Evolutionary conservation across 2,329 filamentous ascomycete species (phyloP).

Genomic region (Parastagonospora nodorum): DNA sequence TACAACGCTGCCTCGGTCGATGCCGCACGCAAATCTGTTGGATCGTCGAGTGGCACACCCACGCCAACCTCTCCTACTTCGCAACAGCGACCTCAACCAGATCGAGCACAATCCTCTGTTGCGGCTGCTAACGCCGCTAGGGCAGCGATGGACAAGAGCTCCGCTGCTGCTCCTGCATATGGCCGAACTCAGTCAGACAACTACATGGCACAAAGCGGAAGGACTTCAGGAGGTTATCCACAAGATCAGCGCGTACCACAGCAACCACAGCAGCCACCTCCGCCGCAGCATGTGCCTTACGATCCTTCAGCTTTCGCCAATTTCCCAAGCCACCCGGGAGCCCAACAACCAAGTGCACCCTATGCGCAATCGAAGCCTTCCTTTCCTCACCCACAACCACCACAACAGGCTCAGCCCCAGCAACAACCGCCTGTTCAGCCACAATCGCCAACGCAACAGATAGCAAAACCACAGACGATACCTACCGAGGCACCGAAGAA

Average conservation of each 20-base stretch:
- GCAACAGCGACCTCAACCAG: constrained; percentile 51
- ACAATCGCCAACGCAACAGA: constrained; percentile 6
- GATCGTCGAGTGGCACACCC: constrained; percentile 39
- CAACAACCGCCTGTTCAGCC: constrained; percentile 54
- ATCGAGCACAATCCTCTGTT: constrained; percentile 55
- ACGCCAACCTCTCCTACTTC: constrained; percentile 55
- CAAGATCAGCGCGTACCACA: constrained; percentile 48
- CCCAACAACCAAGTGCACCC: constrained; percentile 36
- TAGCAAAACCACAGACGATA: constrained; percentile 32
- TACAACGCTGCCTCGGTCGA: constrained; percentile 52
- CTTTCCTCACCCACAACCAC: constrained; percentile 43
- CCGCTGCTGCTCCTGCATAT: constrained; percentile 49
- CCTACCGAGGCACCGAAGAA: constrained; percentile 38
- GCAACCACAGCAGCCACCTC: constrained; percentile 47
- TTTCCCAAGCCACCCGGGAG: constrained; percentile 40
- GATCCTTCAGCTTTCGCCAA: constrained; percentile 77
- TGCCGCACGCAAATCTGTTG: constrained; percentile 55
- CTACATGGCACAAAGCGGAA: constrained; percentile 39
- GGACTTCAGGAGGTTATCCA: constrained; percentile 44
- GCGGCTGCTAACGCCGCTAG: constrained; percentile 57
- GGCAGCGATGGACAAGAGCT: constrained; percentile 51
- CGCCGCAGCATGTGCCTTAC: constrained; percentile 65
- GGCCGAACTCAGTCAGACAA: constrained; percentile 51
- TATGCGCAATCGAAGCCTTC: constrained; percentile 44
- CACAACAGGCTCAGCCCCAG: constrained; percentile 55